A percentile compares a stretch with the other conserved stretches of the same genome.
Conservation (phyloP, 495 filamentous ascomycete species). For the Hyphodiscus hymeniophilus region DNA sequence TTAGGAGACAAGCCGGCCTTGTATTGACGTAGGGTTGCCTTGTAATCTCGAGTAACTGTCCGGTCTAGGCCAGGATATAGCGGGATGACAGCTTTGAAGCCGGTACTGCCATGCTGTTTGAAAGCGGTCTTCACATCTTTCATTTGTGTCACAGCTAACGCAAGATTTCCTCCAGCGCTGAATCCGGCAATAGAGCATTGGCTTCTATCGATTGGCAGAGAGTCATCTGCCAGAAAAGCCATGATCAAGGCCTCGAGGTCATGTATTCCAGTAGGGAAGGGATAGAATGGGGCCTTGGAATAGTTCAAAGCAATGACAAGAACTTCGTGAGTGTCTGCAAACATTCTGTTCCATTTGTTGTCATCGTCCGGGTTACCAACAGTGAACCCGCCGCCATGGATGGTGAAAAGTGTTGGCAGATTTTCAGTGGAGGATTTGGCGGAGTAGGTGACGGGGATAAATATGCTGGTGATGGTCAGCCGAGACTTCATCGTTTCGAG, state of each 20-base stretch:
- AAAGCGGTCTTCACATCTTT: slow-evolving; percentile 14
- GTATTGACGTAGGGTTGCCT: slow-evolving; percentile 23
- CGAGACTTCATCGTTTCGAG: too few relatives aligned
- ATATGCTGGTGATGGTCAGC: slow-evolving; percentile 27
- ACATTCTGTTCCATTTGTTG: slow-evolving; percentile 27
- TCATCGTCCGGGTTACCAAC: slow-evolving; percentile 22
- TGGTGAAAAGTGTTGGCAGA: slow-evolving; percentile 30
- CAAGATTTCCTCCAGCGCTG: slow-evolving; percentile 31
- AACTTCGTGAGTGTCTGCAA: slow-evolving; percentile 27
- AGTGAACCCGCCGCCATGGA: slow-evolving; percentile 34
- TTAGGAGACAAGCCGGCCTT: too few relatives aligned
- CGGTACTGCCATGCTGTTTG: slow-evolving; percentile 21
- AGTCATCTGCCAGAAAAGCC: slow-evolving; percentile 20
- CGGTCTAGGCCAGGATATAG: slow-evolving; percentile 32
- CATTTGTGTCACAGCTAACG: slow-evolving; percentile 24
- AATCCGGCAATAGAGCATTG: slow-evolving; percentile 30
- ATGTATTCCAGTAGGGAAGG: slow-evolving; percentile 26
- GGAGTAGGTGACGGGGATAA: slow-evolving; percentile 24
- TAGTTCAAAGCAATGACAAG: slow-evolving; percentile 31
- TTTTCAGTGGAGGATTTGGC: slow-evolving; percentile 12
- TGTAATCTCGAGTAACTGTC: slow-evolving; percentile 18
- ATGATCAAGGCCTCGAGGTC: slow-evolving; percentile 23
- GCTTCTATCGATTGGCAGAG: slow-evolving; percentile 22
- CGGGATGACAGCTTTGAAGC: slow-evolving; percentile 26
- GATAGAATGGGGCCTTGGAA: slow-evolving; percentile 26